Conservation (phyloP, 2,329 filamentous ascomycete species). For the Aspergillus intermedius region DNA sequence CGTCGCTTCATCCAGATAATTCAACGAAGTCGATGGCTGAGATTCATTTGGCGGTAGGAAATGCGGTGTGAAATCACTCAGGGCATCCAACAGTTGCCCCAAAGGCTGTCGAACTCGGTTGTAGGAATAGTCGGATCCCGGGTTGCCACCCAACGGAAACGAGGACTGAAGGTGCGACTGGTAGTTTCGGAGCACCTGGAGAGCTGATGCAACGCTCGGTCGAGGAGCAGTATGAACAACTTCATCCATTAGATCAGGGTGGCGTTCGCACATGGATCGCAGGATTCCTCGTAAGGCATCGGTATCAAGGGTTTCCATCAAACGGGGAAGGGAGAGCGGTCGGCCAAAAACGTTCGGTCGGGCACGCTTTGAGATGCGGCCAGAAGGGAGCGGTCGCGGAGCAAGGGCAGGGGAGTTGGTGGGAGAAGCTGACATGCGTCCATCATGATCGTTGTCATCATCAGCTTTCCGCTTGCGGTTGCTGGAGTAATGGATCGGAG, state of each 20-base stretch:
- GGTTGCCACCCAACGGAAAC: constrained; percentile 77
- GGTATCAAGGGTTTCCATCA: constrained; percentile 90
- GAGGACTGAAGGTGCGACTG: constrained; percentile 69
- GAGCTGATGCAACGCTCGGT: constrained; percentile 73
- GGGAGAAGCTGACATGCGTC: constrained; percentile 89
- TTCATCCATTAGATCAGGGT: constrained; percentile 78
- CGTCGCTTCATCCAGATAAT: constrained; percentile 84
- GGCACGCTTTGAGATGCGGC: constrained; percentile 60
- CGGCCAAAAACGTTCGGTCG: constrained; percentile 64
- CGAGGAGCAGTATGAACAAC: constrained; percentile 76
- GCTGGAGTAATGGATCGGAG: constrained; percentile 34
- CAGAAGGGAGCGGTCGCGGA: constrained; percentile 60
- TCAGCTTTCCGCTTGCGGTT: constrained; percentile 83
- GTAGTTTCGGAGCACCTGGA: constrained; percentile 76
- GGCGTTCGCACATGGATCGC: constrained; percentile 84
- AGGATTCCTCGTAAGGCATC: constrained; percentile 77
- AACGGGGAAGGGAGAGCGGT: constrained; percentile 61
- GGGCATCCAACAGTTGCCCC: constrained; percentile 72
- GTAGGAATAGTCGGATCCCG: constrained; percentile 87
- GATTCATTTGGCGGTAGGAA: constrained; percentile 87
- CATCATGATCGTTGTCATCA: constrained; percentile 58
- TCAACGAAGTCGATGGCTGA: constrained; percentile 74
- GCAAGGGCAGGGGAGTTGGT: constrained; percentile 71
- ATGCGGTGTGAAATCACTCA: constrained; percentile 91
- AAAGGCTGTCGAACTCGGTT: constrained; percentile 82